A percentile compares a stretch with the other conserved stretches of the same genome.
These are phyloP conservation scores for Ceriops zippeliana DNA, from an alignment of 345 rosid species.

Conservation along the genomic window DNA sequence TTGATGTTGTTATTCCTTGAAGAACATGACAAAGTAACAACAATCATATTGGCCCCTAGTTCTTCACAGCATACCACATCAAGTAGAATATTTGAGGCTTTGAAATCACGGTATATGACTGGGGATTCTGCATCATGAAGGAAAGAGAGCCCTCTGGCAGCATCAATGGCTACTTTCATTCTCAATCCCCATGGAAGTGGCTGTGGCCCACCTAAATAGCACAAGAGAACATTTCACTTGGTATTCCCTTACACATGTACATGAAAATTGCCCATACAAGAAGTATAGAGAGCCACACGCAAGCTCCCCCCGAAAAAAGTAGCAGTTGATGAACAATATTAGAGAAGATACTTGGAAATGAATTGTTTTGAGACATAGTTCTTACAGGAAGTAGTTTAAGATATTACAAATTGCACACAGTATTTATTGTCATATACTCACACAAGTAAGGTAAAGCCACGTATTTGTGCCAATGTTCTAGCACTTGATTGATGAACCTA, in stretches of 20 bases:
- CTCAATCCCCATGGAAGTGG: slow-evolving; percentile 68
- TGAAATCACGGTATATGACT: slow-evolving; percentile 81
- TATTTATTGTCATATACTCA: neutral
- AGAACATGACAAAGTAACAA: neutral
- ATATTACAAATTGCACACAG: neutral
- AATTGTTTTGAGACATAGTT: neutral
- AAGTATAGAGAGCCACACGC: neutral
- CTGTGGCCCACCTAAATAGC: slow-evolving; percentile 36
- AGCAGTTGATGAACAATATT: neutral
- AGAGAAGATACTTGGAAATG: neutral
- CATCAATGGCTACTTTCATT: slow-evolving; percentile 61
- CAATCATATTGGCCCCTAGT: neutral
- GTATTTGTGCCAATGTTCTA: neutral
- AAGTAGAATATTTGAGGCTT: slow-evolving; percentile 72
- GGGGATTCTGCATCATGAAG: slow-evolving; percentile 61
- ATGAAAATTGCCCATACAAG: neutral
- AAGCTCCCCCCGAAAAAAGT: neutral
- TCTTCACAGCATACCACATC: slow-evolving; percentile 48
- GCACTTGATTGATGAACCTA: neutral
- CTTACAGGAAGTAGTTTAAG: neutral
- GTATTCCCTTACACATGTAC: neutral
- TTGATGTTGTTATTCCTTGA: neutral
- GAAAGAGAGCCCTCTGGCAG: slow-evolving; percentile 76
- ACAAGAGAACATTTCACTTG: neutral
- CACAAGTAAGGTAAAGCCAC: neutral